Base-by-base conservation (phyloP, 2,329 filamentous ascomycete species). In the Aureobasidium vineae region DNA sequence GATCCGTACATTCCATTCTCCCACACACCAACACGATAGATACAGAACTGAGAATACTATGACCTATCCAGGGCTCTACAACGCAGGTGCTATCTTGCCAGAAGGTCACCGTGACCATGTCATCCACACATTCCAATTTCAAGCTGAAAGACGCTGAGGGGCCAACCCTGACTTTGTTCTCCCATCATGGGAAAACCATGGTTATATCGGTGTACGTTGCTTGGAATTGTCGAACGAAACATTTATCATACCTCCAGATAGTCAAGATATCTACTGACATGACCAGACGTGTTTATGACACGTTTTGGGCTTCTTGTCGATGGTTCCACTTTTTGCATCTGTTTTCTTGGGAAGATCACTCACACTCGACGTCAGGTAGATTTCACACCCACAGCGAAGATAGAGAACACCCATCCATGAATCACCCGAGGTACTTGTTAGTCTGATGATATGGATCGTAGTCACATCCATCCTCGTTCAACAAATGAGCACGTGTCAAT, bases 1-100 rank as follows among this genome's bases (percentile, higher is more conserved):
- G n/a, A 64, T 54, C 2, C 16, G 49, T 53, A 33, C 61, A 64
- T 64, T 11, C 4, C 7, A 43, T 54, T 64, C 28, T 64, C 23
- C 15, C 3, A 28, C 23, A 16, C 31, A 19, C 10, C 43, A 31
- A 47, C 28, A 19, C 3, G n/a, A 23, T n/a, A 23, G 41, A 61
- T 47, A 45, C 38, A 23, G 31, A 26, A 11, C 2, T 26, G 36
- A 61, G 57, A 47, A 49, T 49, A 19, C 28, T 26, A 26, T 49
- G 41, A 49, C 57, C 57, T 11, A 47, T 38, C 15, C 57, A 36
- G 19, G 57, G 43, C 31, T 49, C 57, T 61, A 11, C 41, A 61
- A 47, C 6, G 43, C 57, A n/a, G 21, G 3, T n/a, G 16, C 49
- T 26, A 19, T 16, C 16, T 7, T 31, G 49, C 26, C 43, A 33